Evolutionary conservation across 208 protist genomes (phyloP).

Genomic region (Acanthamoeba triangularis): DNA sequence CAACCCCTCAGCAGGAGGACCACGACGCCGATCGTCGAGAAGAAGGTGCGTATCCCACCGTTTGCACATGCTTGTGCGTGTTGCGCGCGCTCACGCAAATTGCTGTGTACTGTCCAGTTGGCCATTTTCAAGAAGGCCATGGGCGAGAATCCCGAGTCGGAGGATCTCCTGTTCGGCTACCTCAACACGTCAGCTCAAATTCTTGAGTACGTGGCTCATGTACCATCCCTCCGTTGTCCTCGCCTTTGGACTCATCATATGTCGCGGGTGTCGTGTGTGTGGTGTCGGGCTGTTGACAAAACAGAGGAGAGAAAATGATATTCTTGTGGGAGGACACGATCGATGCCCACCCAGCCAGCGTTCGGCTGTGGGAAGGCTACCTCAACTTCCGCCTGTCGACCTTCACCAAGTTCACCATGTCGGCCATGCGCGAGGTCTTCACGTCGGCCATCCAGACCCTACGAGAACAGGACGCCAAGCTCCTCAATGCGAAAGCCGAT

Average conservation of each 20-base stretch:
- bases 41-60: not conserved
- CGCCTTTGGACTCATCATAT: not conserved
- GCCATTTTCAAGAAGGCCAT: constrained; percentile 61
- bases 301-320: constrained; percentile 15
- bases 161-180: constrained; percentile 18
- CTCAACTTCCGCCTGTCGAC: constrained; percentile 2
- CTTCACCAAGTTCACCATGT: constrained; percentile 46
- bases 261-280: not conserved
- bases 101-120: not conserved
- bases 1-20: constrained; percentile 28
- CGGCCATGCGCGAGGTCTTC: constrained; percentile 55
- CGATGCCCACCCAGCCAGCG: constrained; percentile 27
- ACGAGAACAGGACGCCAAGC: not conserved
- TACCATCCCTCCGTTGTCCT: not conserved
- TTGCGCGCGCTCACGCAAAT: not conserved
- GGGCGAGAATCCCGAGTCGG: constrained; percentile 26
- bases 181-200: constrained; percentile 41
- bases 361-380: constrained; percentile 38
- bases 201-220: not conserved
- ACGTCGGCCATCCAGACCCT: constrained; percentile 60
- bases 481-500: not conserved
- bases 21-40: constrained; percentile 32
- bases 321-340: constrained; percentile 60
- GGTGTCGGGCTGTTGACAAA: not conserved
- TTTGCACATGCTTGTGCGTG: not conserved